A percentile compares a stretch with the other conserved stretches of the same genome.
These are phyloP conservation scores for Cystofilobasidium ferigula DNA, from an alignment of 768 basidiomycete genomes.

Conservation along the genomic window DNA sequence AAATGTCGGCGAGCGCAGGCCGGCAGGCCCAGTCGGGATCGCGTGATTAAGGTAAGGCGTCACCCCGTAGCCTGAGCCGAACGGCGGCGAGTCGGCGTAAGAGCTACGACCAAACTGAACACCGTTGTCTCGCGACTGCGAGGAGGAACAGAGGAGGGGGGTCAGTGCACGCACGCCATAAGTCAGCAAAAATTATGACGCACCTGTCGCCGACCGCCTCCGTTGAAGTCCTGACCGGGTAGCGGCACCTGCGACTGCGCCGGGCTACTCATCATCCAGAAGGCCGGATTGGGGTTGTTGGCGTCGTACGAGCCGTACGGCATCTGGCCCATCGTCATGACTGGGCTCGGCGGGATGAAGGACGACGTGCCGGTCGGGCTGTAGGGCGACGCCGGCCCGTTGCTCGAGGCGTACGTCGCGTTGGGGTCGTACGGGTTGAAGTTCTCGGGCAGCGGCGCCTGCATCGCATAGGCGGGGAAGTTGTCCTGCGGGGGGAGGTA, in stretches of 20 bases:
- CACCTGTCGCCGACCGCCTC: background rate
- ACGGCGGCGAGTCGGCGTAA: background rate
- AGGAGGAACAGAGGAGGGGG: background rate
- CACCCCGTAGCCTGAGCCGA: background rate
- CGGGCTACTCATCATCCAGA: background rate
- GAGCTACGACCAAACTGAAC: background rate
- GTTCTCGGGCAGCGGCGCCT: background rate
- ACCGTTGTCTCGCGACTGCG: background rate
- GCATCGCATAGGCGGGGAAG: background rate
- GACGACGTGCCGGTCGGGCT: background rate
- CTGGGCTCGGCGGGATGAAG: background rate
- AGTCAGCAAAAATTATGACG: background rate
- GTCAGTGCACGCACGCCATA: background rate
- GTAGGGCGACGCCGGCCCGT: background rate
- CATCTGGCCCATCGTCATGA: conserved; percentile 3
- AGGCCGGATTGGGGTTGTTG: background rate
- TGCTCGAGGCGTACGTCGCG: background rate
- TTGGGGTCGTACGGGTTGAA: background rate
- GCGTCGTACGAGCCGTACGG: conserved; percentile 3
- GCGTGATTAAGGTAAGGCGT: background rate
- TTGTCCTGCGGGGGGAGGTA: background rate
- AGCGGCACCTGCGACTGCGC: background rate
- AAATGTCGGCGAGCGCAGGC: background rate
- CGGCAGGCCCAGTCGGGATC: background rate
- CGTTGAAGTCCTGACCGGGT: background rate